Evolutionary conservation across 1,284 basidiomycete species (phyloP).

Genomic region (Ceratobasidium sp.): DNA sequence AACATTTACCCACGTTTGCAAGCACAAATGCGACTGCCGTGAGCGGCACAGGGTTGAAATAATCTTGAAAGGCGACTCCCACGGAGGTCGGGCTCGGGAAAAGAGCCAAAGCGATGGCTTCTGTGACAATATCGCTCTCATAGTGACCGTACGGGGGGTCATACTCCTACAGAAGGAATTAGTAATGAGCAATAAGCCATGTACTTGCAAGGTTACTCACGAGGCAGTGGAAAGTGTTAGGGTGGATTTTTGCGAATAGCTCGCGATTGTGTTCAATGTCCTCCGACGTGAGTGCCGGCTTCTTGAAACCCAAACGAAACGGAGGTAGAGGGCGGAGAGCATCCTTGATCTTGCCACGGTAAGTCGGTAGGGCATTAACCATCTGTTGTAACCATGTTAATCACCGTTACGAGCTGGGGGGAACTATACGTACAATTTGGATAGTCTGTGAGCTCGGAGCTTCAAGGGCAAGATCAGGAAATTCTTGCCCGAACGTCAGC

Average conservation of each 20-base stretch:
- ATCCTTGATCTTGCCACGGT: conserved; percentile 17
- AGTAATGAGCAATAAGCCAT: neutral
- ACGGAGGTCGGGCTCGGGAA: conserved; percentile 8
- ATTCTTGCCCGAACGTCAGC: neutral
- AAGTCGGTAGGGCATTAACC: conserved; percentile 1
- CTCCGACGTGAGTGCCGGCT: neutral
- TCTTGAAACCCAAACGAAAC: neutral
- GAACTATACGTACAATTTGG: neutral
- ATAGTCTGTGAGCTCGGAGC: neutral
- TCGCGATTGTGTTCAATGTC: neutral
- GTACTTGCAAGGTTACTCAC: neutral
- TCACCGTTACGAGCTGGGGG: neutral
- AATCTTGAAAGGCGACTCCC: neutral
- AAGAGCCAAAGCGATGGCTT: neutral
- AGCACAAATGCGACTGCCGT: neutral
- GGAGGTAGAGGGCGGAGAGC: neutral
- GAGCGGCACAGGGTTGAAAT: neutral
- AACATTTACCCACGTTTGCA: conserved; percentile 16
- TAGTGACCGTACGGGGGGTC: neutral
- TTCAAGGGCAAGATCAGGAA: neutral
- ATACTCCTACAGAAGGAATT: neutral
- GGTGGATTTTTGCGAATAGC: neutral
- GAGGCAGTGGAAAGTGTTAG: conserved; percentile 23
- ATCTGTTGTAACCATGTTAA: neutral
- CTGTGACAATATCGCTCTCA: neutral